Evolutionary conservation across 768 basidiomycete genomes (phyloP), one percentile per base, ranked within the genome.

Genomic region (Calocera cornea): DNA sequence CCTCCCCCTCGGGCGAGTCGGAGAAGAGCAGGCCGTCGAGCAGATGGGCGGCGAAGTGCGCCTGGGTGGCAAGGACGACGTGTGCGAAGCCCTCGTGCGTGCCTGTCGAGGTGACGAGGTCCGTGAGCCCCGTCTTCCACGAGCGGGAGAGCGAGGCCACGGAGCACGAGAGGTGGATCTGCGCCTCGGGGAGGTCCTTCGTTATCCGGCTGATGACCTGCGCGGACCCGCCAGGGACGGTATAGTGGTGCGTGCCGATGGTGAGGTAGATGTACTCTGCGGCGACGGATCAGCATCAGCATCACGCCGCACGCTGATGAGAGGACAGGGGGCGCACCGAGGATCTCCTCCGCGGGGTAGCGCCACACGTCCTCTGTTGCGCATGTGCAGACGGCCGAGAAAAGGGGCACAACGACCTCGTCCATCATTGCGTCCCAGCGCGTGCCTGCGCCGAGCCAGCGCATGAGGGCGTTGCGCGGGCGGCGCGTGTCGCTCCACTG

Each of bases 1-100:
- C 2, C 54, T 2, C 54, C 14, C 31, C 54, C 65, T 10, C 65
- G 41, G 29, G 70, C 66, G 24, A 74, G 67, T 63, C 69, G 14
- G 54, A 60, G 54, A 33, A 60, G 5, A 60, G 27, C 8, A 60
- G 54, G 5, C 27, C 78, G 0, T 76, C 73, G 16, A 90, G 75
- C 2, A 90, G 76, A 3, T 80, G 79, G 16, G 79, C 75, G 16
- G 87, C 88, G 33, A 83, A 82, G 63, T 83, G 83, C 5, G 89
- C 89, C 73, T 90, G 88, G 0, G 89, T 90, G 3, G 87, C 89
- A 64, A 90, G 79, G 5, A 90, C 76, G 67, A 92, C 76, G 72
- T 87, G 86, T 64, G 83, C 81, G 72, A 90, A 90, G 7, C 84
- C 19, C 67, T 70, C 11, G 70, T 41, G 2, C 24, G 47, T 27